A percentile compares a stretch with the other conserved stretches of the same genome.
Evolutionary conservation across 495 filamentous ascomycete genomes (phyloP).

Genomic region (Extremus antarcticus): DNA sequence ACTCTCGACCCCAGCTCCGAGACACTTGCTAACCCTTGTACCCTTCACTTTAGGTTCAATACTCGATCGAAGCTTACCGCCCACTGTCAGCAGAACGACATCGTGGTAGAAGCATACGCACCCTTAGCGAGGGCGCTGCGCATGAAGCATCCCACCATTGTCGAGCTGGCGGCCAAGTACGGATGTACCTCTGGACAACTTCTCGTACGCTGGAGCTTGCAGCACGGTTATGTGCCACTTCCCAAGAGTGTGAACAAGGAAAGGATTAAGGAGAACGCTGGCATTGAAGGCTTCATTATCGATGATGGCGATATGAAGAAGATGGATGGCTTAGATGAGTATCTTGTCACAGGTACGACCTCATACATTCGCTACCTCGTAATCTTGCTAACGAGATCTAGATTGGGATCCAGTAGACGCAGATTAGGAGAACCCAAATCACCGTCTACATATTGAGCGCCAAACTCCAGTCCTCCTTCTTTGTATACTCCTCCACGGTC

Average conservation of each 20-base stretch:
- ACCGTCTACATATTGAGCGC: neutral
- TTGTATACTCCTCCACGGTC: slow-evolving; percentile 8
- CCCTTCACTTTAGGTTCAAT: too few species aligned
- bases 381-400: neutral
- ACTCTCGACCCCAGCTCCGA: too few species aligned
- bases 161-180: slow-evolving; percentile 45
- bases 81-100: slow-evolving; percentile 43
- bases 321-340: slow-evolving; percentile 58
- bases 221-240: slow-evolving; percentile 58
- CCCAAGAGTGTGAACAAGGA: slow-evolving; percentile 59
- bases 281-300: slow-evolving; percentile 57
- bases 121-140: slow-evolving; percentile 49
- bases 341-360: slow-evolving; percentile 46
- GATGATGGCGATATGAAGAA: slow-evolving; percentile 49
- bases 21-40: too few species aligned
- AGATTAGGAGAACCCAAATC: neutral
- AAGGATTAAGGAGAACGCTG: slow-evolving; percentile 52
- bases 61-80: slow-evolving; percentile 45
- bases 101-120: slow-evolving; percentile 55
- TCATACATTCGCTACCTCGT: neutral
- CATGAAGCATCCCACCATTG: slow-evolving; percentile 43
- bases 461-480: slow-evolving; percentile 5
- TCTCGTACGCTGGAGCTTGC: slow-evolving; percentile 55
- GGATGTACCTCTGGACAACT: slow-evolving; percentile 49
- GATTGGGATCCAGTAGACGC: slow-evolving; percentile 8